Conservation (phyloP, 148 eudicot species). For the Rhododendron mucronatum region DNA sequence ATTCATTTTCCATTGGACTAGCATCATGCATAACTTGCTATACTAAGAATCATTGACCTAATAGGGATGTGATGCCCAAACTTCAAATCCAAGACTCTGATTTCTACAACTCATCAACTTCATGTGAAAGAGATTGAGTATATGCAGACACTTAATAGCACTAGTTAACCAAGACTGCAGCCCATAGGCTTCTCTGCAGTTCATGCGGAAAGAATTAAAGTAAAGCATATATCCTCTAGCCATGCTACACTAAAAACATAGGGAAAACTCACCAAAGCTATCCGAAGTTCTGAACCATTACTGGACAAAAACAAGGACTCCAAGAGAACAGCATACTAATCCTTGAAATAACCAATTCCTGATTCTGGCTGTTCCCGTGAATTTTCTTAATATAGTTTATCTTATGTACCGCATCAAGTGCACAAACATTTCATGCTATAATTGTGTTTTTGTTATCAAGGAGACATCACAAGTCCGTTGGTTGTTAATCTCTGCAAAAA, state of each 20-base stretch:
- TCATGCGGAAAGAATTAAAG: neutral
- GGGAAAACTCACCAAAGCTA: neutral
- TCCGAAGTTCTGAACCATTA: neutral
- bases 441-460: neutral
- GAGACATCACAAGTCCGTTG: neutral
- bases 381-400: neutral
- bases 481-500: neutral
- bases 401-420: neutral
- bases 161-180: neutral
- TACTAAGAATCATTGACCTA: neutral
- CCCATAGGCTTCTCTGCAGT: neutral
- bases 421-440: neutral
- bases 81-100: neutral
- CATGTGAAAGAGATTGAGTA: neutral
- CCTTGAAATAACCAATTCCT: neutral
- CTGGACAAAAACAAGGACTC: no score
- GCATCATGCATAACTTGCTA: neutral
- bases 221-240: neutral
- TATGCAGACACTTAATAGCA: neutral
- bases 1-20: neutral
- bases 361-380: neutral
- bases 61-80: neutral
- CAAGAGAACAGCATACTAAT: neutral
- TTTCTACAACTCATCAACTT: neutral
- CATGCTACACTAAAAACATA: neutral